Conservation (phyloP, 352 stramenopile species). For the Phytophthora pisi region DNA sequence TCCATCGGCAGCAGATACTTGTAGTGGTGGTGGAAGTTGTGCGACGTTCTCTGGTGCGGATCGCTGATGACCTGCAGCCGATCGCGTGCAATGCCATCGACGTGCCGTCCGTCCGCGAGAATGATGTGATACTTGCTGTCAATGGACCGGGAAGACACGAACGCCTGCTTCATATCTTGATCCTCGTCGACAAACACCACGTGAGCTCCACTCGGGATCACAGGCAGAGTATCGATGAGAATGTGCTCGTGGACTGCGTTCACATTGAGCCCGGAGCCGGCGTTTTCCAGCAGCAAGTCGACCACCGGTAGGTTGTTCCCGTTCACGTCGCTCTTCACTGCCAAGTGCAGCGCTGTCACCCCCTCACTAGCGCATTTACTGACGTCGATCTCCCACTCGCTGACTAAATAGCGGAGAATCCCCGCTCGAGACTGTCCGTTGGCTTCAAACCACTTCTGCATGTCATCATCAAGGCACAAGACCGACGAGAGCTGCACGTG, state of each 20-base stretch:
- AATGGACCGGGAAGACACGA: conserved; percentile 50
- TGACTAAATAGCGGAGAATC: conserved; percentile 48
- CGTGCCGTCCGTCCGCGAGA: conserved; percentile 49
- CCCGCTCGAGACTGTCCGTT: conserved; percentile 48
- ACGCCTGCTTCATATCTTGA: conserved; percentile 37
- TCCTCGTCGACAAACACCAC: conserved; percentile 14
- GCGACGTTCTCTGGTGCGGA: neutral
- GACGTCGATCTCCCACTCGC: conserved; percentile 46
- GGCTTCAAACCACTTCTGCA: conserved; percentile 37
- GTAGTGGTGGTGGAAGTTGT: conserved; percentile 8
- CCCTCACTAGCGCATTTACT: conserved; percentile 29
- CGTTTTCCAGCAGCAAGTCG: conserved; percentile 44
- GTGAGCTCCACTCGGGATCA: conserved; percentile 42
- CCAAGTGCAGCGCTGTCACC: conserved; percentile 56
- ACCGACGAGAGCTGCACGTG: conserved; percentile 40
- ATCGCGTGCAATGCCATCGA: conserved; percentile 43
- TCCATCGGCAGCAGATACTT: conserved; percentile 64
- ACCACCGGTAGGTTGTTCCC: conserved; percentile 58
- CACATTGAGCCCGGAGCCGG: conserved; percentile 5
- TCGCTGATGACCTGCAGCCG: conserved; percentile 36
- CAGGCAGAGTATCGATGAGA: conserved; percentile 47
- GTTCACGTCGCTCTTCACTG: conserved; percentile 53
- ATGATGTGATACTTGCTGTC: conserved; percentile 65
- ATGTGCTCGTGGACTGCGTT: conserved; percentile 70
- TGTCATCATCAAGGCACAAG: conserved; percentile 57